These are phyloP conservation scores for Ceratocystis ficicola DNA, from an alignment of 2,329 filamentous ascomycete species.

Conservation along the genomic window DNA sequence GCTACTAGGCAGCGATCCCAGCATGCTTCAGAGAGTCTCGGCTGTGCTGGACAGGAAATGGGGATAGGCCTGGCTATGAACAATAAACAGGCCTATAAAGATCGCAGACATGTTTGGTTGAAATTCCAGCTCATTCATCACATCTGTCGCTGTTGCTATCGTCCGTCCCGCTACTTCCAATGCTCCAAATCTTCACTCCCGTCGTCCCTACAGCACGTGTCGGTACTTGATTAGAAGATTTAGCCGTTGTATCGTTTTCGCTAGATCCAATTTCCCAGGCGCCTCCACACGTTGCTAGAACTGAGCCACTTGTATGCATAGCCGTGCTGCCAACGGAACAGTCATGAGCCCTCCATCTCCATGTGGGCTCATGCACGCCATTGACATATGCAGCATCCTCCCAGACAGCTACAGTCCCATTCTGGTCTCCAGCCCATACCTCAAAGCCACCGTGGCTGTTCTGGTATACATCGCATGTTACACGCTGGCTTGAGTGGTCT, in stretches of 20 bases:
- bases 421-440: conserved; percentile 48
- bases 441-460: conserved; percentile 37
- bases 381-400: conserved; percentile 40
- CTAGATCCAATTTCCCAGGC: conserved; percentile 34
- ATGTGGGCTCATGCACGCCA: conserved; percentile 36
- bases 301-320: conserved; percentile 44
- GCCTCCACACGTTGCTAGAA: conserved; percentile 45
- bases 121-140: background rate
- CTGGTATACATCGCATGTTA: conserved; percentile 44
- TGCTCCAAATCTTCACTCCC: conserved; percentile 20
- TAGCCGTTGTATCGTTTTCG: background rate
- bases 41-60: background rate
- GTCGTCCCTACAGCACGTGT: conserved; percentile 14
- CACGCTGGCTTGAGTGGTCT: conserved; percentile 33
- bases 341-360: conserved; percentile 39
- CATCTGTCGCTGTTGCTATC: background rate
- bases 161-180: background rate
- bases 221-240: background rate
- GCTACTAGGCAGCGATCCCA: conserved; percentile 26
- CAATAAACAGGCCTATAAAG: background rate
- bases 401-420: conserved; percentile 47
- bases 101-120: background rate
- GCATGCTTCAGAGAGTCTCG: conserved; percentile 5
- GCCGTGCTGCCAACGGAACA: conserved; percentile 39
- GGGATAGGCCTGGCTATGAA: background rate